Base-by-base conservation (phyloP, 495 filamentous ascomycete genomes). In the Neurospora hispaniola region DNA sequence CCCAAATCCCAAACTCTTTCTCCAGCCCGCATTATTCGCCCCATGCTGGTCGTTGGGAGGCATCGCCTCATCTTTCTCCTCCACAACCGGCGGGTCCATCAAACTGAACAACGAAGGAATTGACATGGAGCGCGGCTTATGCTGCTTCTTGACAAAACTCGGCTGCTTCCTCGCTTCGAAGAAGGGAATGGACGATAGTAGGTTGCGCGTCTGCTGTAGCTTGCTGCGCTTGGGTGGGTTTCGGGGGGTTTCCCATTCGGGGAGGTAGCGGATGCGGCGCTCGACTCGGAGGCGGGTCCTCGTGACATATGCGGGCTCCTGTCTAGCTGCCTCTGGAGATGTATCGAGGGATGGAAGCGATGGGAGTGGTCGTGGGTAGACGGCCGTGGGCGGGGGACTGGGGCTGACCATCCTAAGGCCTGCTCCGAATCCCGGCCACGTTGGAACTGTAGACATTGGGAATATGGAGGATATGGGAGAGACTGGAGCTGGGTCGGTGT, bases 211-310 rank as follows among this genome's bases (percentile, higher is more conserved):
- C 16, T 59, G 71, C 2, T 69, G 62, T 2, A 74, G 43, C 11
- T 43, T 74, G 54, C 70, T 42, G 66, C 78, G 79, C 72, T 81
- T 83, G 8, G 82, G 81, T 4, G 81, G 78, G 23, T 78, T 72
- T 31, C 77, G 76, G 23, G 80, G 79, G 4, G 77, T 80, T 71
- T 84, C 82, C 82, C 82, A 84, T 3, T 80, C 81, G 23, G 80
- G 81, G 42, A 81, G 74, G 72, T 83, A 68, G 27, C 72, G 75
- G 59, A 76, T 71, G 18, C 75, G 73, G 40, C 71, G 54, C 27
- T 66, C 54, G 54, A 66, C 27, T 35, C 35, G 54, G 14, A 35
- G 12, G 27, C 54, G 54, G 7, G 54, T 35, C 1, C 35, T 66
- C 0, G 27, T 3, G 14, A 66, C 35, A 1, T 66, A 66, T 0